A percentile compares a stretch with the other conserved stretches of the same genome.
Evolutionary conservation across 495 filamentous ascomycete genomes (phyloP).

Genomic region (Bombardia bombarda): DNA sequence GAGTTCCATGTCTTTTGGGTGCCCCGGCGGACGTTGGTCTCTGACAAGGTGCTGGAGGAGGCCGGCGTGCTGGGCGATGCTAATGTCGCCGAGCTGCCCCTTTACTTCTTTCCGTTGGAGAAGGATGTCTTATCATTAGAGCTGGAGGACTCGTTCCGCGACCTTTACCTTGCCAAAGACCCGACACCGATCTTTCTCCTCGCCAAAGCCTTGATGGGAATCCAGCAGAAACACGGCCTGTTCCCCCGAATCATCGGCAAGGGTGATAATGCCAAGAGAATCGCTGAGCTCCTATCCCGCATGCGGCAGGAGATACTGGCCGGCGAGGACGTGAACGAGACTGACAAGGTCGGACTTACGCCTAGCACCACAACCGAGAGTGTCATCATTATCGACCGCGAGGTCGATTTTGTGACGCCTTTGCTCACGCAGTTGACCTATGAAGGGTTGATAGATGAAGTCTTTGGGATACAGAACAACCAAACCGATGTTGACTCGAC

Average conservation of each 20-base stretch:
- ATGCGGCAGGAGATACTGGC: slow-evolving; percentile 89
- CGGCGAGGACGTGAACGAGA: slow-evolving; percentile 59
- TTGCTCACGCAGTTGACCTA: slow-evolving; percentile 95
- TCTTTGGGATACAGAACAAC: slow-evolving; percentile 81
- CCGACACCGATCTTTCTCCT: slow-evolving; percentile 80
- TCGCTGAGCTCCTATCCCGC: slow-evolving; percentile 81
- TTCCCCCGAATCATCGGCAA: slow-evolving; percentile 96
- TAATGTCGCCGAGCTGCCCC: slow-evolving; percentile 73
- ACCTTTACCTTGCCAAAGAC: slow-evolving; percentile 86
- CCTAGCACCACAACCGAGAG: slow-evolving; percentile 84
- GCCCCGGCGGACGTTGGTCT: slow-evolving; percentile 83
- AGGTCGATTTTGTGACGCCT: slow-evolving; percentile 84
- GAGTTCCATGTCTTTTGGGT: slow-evolving; percentile 94
- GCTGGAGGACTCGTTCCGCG: slow-evolving; percentile 75
- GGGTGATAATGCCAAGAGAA: slow-evolving; percentile 81
- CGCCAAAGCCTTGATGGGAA: slow-evolving; percentile 88
- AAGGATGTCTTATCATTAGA: slow-evolving; percentile 87
- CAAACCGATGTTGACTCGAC: slow-evolving; percentile 91
- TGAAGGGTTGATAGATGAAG: slow-evolving; percentile 91
- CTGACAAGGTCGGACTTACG: slow-evolving; percentile 60
- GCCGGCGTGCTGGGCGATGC: slow-evolving; percentile 89
- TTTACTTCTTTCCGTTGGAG: slow-evolving; percentile 87
- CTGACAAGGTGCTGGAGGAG: slow-evolving; percentile 87
- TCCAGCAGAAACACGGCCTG: slow-evolving; percentile 85
- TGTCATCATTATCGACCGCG: slow-evolving; percentile 90